Evolutionary conservation across 768 basidiomycete species (phyloP).

Genomic region (Tricholoma sp.): DNA sequence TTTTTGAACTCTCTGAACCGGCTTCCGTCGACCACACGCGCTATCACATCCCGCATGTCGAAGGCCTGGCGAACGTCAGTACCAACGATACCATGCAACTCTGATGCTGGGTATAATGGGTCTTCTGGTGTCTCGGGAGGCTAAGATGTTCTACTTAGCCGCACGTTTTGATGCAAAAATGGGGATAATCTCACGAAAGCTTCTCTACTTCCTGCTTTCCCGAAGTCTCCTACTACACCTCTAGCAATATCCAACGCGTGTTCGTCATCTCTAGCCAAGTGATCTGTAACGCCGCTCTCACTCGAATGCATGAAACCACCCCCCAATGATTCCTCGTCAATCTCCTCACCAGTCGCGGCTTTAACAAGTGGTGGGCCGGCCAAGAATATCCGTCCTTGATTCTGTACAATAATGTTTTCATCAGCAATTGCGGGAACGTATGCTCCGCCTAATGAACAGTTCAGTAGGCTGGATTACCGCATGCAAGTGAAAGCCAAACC

Average conservation of each 20-base stretch:
- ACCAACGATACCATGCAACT: conserved; percentile 89
- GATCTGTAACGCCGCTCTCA: conserved; percentile 89
- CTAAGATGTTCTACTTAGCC: conserved; percentile 24
- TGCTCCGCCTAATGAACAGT: conserved; percentile 58
- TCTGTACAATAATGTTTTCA: conserved; percentile 85
- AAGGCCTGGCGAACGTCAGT: conserved; percentile 85
- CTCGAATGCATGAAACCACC: conserved; percentile 89
- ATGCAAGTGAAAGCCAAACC: conserved; percentile 32
- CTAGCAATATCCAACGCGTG: conserved; percentile 80
- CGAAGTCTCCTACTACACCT: conserved; percentile 73
- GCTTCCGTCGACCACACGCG: conserved; percentile 87
- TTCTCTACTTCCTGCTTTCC: conserved; percentile 50
- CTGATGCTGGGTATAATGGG: conserved; percentile 74
- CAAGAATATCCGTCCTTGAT: conserved; percentile 91
- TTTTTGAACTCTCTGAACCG: conserved; percentile 94
- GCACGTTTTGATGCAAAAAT: background rate
- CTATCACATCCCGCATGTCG: conserved; percentile 93
- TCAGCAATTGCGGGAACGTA: conserved; percentile 98
- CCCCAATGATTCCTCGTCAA: conserved; percentile 90
- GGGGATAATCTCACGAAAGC: conserved; percentile 36
- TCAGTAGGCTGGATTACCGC: background rate
- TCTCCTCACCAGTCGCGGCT: conserved; percentile 89
- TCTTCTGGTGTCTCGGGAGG: conserved; percentile 57
- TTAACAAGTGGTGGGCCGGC: conserved; percentile 94
- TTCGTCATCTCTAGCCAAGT: conserved; percentile 79